Base-by-base conservation (phyloP, 352 stramenopile species). In the Pythium dissimile region DNA sequence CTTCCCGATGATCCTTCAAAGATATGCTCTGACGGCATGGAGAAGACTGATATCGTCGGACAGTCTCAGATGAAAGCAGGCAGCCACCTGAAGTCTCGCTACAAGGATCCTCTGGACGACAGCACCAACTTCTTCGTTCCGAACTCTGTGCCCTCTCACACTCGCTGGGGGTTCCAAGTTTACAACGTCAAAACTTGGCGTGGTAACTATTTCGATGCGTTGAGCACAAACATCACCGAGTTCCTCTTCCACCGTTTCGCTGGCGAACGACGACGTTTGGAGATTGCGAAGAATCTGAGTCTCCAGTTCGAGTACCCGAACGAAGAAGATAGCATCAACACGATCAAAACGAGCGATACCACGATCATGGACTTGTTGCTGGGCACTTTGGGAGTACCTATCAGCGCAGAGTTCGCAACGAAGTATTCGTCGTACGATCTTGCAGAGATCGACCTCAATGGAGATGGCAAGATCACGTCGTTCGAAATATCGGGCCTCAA, bases 141-240 rank as follows among this genome's bases (percentile, higher is more conserved):
- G 1, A 67, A 83, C 30, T 97, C 88, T 1, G 96, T 98, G 2
- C 80, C 83, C 0, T 81, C 82, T 0, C 79, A 90, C 46, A 86
- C 82, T 0, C 58, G 69, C 0, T 94, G 84, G 84, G 84, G 84
- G 7, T 90, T 86, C 38, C 80, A 86, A 67, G 81, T 94, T 1
- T 81, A 84, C 31, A 94, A 90, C 30, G 69, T 97, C 31, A 95
- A 97, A 71, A 91, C 86, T 9, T 99, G 96, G 96, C 80, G 83
- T 21, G 77, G 76, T n/a, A 98, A 96, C 32, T 98, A 98, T 67
- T 94, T 92, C 63, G 96, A 98, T 47, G 91, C 90, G 2, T 69
- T 94, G 1, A 89, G 78, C 31, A 92, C 80, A 0, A 98, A 99
- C 71, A 98, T 99, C 42, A 97, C 91, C 7, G 60, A 71, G 24